Evolutionary conservation across 148 eudicot species (phyloP).

Genomic region (Rhododendron ferrugineum): DNA sequence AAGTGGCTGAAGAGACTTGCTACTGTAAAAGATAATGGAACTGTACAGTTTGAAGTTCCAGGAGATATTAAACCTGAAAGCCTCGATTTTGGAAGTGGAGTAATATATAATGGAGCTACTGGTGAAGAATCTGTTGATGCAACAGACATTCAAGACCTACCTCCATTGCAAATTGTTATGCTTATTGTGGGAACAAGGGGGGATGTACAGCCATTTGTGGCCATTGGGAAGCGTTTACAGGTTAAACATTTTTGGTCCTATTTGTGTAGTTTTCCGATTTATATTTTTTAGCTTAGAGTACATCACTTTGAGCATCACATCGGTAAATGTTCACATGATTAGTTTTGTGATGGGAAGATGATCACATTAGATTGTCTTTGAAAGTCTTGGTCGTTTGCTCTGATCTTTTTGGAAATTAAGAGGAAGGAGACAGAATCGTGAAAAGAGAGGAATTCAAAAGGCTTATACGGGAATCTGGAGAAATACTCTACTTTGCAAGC

Average conservation of each 20-base stretch:
- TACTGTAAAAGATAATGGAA: constrained; percentile 70
- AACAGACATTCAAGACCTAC: constrained; percentile 42
- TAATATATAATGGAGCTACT: constrained; percentile 28
- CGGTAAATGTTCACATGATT: neutral
- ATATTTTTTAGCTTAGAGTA: neutral
- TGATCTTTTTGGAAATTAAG: neutral
- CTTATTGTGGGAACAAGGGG: constrained; percentile 94
- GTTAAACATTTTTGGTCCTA: constrained; percentile 21
- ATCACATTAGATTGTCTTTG: neutral
- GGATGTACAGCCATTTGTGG: constrained; percentile 92
- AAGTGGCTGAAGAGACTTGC: constrained; percentile 64
- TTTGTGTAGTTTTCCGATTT: neutral
- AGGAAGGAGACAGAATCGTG: neutral
- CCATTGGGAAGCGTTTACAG: constrained; percentile 90
- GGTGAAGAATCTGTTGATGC: constrained; percentile 39
- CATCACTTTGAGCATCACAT: neutral
- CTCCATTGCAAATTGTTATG: constrained; percentile 81
- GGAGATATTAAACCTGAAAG: constrained; percentile 50
- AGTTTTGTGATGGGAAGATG: neutral
- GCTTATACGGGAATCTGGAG: neutral
- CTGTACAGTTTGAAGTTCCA: constrained; percentile 78
- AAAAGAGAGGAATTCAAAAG: neutral
- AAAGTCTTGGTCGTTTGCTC: neutral
- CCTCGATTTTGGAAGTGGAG: constrained; percentile 42
- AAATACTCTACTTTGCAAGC: neutral